Evolutionary conservation across 2,329 filamentous ascomycete species (phyloP), one percentile per base, ranked within the genome.

Genomic region (Diaporthe nobilis): DNA sequence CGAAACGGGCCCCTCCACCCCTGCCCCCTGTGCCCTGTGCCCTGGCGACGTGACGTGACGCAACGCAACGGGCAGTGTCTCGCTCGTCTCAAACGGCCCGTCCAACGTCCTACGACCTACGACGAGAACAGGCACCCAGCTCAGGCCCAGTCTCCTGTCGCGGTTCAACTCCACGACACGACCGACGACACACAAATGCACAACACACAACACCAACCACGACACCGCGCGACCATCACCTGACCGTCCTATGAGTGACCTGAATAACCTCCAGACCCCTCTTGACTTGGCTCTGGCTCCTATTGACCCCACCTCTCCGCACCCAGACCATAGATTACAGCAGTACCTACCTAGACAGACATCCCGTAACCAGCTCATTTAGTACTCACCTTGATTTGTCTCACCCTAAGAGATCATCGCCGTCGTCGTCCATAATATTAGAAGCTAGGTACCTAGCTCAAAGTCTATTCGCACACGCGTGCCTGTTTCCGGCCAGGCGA

Each of bases 41-140:
- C 47, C 63, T 53, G 63, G 63, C 31, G 31, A 37, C 31, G 63
- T 68, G 31, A 37, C 31, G 63, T 68, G 63, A 68, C 63, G 63
- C 63, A 68, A 53, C 63, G 13, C 63, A 68, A 68, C 63, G 63
- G 63, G 63, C 47, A 68, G 44, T 68, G 63, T 68, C 63, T 68
- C 47, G 31, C 63, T 68, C 47, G 31, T 44, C 37, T 44, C 60
- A 63, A n/a, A 37, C 31, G 31, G 39, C 47, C 31, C 31, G 20
- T 34, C 61, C 61, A 49, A 65, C 61, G 20, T 65, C 61, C 42
- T 31, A 1, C 49, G 10, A 25, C 49, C 49, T 25, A 51, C 49
- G 9, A 25, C 49, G 49, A 51, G 49, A n/a, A 17, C 49, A 17
- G 49, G 49, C 49, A 12, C 10, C 57, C 25, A 22, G 57, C 20